Percentiles rank a stretch among this genome's conserved stretches.
phyloP scores from a whole-genome alignment of 2,329 filamentous ascomycete species.

The Sporothrix variecibatus region DNA sequence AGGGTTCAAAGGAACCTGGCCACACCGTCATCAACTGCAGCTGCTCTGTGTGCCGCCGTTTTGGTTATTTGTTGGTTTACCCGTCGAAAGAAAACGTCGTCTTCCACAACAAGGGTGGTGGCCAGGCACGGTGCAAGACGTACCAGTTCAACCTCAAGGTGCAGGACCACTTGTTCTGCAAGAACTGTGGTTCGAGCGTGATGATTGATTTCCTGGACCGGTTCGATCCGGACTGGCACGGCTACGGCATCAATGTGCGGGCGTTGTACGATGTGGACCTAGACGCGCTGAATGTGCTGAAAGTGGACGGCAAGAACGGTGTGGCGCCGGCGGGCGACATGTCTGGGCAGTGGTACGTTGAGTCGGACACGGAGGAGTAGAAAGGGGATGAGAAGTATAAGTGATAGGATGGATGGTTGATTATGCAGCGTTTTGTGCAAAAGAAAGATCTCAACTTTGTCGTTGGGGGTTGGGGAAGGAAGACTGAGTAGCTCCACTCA shows the following conservation, averaged over 20 bases:
- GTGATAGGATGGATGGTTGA: not conserved
- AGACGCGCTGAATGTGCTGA: slow-evolving; percentile 41
- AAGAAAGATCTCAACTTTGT: not conserved
- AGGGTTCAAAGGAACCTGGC: slow-evolving; percentile 48
- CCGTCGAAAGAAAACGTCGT: slow-evolving; percentile 43
- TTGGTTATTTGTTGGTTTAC: slow-evolving; percentile 55
- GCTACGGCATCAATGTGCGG: slow-evolving; percentile 44
- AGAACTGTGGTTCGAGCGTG: slow-evolving; percentile 49
- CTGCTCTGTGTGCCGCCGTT: slow-evolving; percentile 55
- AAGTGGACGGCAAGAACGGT: slow-evolving; percentile 41
- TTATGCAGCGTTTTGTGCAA: not conserved
- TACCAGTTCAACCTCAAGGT: slow-evolving; percentile 52
- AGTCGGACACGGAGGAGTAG: slow-evolving; percentile 30
- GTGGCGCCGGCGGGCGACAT: slow-evolving; percentile 42
- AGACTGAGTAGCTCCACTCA: not conserved
- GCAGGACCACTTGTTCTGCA: slow-evolving; percentile 53
- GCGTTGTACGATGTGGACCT: slow-evolving; percentile 47
- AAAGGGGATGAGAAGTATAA: too few species aligned
- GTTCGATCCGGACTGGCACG: slow-evolving; percentile 33
- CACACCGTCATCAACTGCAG: slow-evolving; percentile 52
- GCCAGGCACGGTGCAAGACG: slow-evolving; percentile 39
- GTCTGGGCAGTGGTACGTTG: slow-evolving; percentile 39
- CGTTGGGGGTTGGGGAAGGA: not conserved
- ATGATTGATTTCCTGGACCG: slow-evolving; percentile 48
- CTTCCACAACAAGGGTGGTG: slow-evolving; percentile 43